A percentile compares a stretch with the other conserved stretches of the same genome.
phyloP scores from a whole-genome alignment of 2,329 filamentous ascomycete species.

The Venturia carpophila region DNA sequence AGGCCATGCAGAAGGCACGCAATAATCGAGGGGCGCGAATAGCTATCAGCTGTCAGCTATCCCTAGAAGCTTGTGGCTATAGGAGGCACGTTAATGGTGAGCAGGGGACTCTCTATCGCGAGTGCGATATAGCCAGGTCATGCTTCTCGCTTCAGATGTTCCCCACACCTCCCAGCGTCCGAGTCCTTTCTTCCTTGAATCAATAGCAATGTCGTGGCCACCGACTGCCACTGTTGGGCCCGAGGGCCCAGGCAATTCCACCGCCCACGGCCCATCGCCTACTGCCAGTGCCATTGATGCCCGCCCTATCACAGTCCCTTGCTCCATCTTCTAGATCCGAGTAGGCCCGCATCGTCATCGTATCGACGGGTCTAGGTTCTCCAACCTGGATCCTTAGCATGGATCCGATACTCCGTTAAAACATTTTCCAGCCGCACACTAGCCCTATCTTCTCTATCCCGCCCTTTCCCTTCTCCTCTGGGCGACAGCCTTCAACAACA shows the following conservation, averaged over 20 bases:
- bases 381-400: background rate
- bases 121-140: background rate
- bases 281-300: background rate
- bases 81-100: background rate
- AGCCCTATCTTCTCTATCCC: background rate
- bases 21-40: too few relatives aligned
- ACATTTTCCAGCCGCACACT: conserved; percentile 2
- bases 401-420: background rate
- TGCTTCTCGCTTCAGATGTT: background rate
- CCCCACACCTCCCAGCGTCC: too few relatives aligned
- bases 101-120: background rate
- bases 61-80: background rate
- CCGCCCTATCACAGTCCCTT: background rate
- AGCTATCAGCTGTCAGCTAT: too few relatives aligned
- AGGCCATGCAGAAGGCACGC: background rate
- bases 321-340: background rate
- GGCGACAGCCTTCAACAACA: background rate
- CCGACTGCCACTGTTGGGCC: too few relatives aligned
- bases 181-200: too few relatives aligned
- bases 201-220: too few relatives aligned
- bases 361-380: too few relatives aligned
- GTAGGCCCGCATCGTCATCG: background rate
- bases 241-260: too few relatives aligned
- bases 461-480: background rate
- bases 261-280: too few relatives aligned